These are phyloP conservation scores for Hypoxylon sp. DNA, from an alignment of 2,329 filamentous ascomycete genomes.

Conservation along the genomic window DNA sequence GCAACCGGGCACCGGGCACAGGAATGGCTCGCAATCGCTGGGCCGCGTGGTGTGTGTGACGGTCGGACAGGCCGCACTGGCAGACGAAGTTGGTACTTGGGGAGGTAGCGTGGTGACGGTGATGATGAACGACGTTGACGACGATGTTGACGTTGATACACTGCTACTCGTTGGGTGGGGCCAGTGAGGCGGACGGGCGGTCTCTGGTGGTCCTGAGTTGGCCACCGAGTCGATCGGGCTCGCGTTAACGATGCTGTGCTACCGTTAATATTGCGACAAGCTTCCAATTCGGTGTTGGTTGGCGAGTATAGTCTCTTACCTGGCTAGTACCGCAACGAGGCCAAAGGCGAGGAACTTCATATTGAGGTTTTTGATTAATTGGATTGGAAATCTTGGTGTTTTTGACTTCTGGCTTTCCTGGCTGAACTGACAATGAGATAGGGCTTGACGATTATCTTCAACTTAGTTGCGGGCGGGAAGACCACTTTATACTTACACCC, in stretches of 20 bases:
- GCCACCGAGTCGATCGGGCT: slow-evolving; percentile 1
- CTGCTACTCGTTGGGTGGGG: slow-evolving; percentile 13
- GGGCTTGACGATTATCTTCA: slow-evolving; percentile 12
- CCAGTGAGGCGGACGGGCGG: slow-evolving; percentile 7
- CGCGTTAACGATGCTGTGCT: slow-evolving; percentile 17
- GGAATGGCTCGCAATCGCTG: slow-evolving; percentile 45
- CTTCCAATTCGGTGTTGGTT: not conserved
- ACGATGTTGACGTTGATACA: slow-evolving; percentile 35
- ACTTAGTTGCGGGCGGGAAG: slow-evolving; percentile 16
- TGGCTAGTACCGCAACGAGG: slow-evolving; percentile 35
- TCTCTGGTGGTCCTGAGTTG: not conserved
- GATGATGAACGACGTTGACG: slow-evolving; percentile 39
- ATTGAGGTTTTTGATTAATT: slow-evolving; percentile 14
- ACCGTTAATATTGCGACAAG: slow-evolving; percentile 14
- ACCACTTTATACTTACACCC: slow-evolving; percentile 26
- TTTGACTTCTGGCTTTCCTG: slow-evolving; percentile 3
- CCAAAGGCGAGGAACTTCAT: slow-evolving; percentile 38
- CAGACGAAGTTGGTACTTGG: slow-evolving; percentile 19
- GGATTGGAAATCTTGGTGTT: not conserved
- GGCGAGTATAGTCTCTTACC: slow-evolving; percentile 26
- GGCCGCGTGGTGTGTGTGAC: slow-evolving; percentile 48
- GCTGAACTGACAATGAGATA: slow-evolving; percentile 21
- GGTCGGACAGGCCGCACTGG: slow-evolving; percentile 44
- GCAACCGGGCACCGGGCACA: slow-evolving; percentile 50
- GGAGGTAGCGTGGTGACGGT: slow-evolving; percentile 40